phyloP scores from a whole-genome alignment of 1,284 basidiomycete genomes.

The Heterobasidion occidentale region DNA sequence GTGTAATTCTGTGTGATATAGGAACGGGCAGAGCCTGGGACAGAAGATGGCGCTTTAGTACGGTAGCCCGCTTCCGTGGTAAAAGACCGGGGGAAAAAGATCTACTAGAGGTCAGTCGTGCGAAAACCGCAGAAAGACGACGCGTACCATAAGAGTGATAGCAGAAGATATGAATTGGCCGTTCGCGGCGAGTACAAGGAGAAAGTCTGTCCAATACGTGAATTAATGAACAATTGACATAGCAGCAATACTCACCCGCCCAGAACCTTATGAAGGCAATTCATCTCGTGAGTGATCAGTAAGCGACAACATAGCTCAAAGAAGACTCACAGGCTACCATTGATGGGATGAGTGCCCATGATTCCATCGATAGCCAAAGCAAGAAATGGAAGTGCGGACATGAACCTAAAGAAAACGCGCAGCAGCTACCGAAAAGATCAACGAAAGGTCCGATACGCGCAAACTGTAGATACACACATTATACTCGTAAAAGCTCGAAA shows the following conservation, averaged over 20 bases:
- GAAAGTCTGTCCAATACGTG: conserved; percentile 37
- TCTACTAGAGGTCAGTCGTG: conserved; percentile 25
- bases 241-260: conserved; percentile 29
- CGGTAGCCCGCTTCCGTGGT: conserved; percentile 53
- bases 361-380: conserved; percentile 56
- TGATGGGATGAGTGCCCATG: conserved; percentile 36
- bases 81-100: conserved; percentile 71
- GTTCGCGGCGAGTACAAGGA: conserved; percentile 59
- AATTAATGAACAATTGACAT: neutral
- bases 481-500: conserved; percentile 66
- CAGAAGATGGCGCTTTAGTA: conserved; percentile 18
- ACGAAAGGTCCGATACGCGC: neutral
- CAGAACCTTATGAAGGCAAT: conserved; percentile 32
- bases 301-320: neutral
- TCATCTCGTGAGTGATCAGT: neutral
- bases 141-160: conserved; percentile 60
- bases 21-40: conserved; percentile 10
- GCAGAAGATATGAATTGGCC: conserved; percentile 69
- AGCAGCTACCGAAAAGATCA: conserved; percentile 32
- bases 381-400: conserved; percentile 60
- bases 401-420: conserved; percentile 61
- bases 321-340: conserved; percentile 43
- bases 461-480: conserved; percentile 41
- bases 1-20: neutral
- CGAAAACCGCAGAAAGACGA: neutral